Evolutionary conservation across 2,329 filamentous ascomycete species (phyloP).

Genomic region (Epichloe elymi): DNA sequence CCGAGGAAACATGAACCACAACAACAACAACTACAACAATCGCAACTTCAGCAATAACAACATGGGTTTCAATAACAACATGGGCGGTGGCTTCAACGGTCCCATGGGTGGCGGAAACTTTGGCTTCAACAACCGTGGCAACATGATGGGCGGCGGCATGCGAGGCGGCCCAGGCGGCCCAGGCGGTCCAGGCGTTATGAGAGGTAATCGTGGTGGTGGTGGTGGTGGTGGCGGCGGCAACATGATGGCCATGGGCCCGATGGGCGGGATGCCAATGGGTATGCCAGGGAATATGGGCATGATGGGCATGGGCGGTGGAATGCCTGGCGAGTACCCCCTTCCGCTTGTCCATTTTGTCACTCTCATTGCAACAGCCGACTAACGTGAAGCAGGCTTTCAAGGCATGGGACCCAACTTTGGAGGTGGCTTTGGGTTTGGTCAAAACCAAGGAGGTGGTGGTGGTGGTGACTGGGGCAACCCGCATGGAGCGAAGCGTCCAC

Average conservation of each 20-base stretch:
- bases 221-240: conserved; percentile 32
- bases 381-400: conserved; percentile 42
- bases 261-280: conserved; percentile 37
- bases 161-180: conserved; percentile 32
- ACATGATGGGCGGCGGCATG: conserved; percentile 29
- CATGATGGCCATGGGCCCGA: conserved; percentile 36
- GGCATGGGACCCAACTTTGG: conserved; percentile 60
- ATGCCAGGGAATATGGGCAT: conserved; percentile 45
- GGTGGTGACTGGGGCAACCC: conserved; percentile 61
- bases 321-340: conserved; percentile 20
- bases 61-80: conserved; percentile 33
- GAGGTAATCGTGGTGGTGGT: conserved; percentile 29
- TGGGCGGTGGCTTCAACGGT: conserved; percentile 34
- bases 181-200: conserved; percentile 30
- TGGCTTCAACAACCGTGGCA: conserved; percentile 35
- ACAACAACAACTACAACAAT: conserved; percentile 28
- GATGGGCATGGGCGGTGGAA: conserved; percentile 35
- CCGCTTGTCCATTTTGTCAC: too few relatives aligned
- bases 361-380: conserved; percentile 6
- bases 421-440: conserved; percentile 52
- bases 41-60: conserved; percentile 28
- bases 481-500: conserved; percentile 65
- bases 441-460: conserved; percentile 27
- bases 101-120: conserved; percentile 38
- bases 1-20: conserved; percentile 35